A percentile compares a stretch with the other conserved stretches of the same genome.
phyloP scores from a whole-genome alignment of 106 monocot species.

The Acorus gramineus region DNA sequence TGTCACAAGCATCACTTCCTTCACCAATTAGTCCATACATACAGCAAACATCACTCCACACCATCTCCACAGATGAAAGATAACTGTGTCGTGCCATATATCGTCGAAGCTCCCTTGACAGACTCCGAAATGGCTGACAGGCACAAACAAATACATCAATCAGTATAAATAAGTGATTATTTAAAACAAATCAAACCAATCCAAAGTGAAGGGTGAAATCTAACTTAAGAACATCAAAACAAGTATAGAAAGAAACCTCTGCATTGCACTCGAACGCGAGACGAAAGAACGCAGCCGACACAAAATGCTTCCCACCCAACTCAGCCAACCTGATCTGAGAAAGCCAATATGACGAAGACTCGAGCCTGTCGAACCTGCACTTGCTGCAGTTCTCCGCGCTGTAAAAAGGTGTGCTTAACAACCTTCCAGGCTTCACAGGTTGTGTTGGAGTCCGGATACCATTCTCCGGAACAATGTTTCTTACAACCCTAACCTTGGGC shows the following conservation, averaged over 20 bases:
- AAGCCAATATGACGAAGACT: slow-evolving; percentile 59
- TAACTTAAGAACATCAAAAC: too few relatives aligned
- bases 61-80: neutral
- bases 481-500: neutral
- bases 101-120: slow-evolving; percentile 44
- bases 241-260: slow-evolving; percentile 27
- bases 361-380: slow-evolving; percentile 44
- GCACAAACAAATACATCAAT: neutral
- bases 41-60: slow-evolving; percentile 27
- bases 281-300: slow-evolving; percentile 57
- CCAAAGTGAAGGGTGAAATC: too few relatives aligned
- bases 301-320: slow-evolving; percentile 55
- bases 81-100: slow-evolving; percentile 35
- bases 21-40: slow-evolving; percentile 15
- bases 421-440: neutral
- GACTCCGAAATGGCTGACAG: slow-evolving; percentile 38
- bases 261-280: slow-evolving; percentile 67
- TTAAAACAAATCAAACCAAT: too few relatives aligned
- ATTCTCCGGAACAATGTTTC: slow-evolving; percentile 7
- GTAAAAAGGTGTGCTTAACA: slow-evolving; percentile 37
- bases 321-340: slow-evolving; percentile 61
- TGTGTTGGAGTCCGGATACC: slow-evolving; percentile 32
- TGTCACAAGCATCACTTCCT: neutral
- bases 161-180: too few relatives aligned
- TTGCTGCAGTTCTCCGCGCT: slow-evolving; percentile 57